Percentiles rank a stretch among this genome's conserved stretches.
Evolutionary conservation across 1,284 basidiomycete species (phyloP).

Genomic region (Lentinula novae-zelandiae): DNA sequence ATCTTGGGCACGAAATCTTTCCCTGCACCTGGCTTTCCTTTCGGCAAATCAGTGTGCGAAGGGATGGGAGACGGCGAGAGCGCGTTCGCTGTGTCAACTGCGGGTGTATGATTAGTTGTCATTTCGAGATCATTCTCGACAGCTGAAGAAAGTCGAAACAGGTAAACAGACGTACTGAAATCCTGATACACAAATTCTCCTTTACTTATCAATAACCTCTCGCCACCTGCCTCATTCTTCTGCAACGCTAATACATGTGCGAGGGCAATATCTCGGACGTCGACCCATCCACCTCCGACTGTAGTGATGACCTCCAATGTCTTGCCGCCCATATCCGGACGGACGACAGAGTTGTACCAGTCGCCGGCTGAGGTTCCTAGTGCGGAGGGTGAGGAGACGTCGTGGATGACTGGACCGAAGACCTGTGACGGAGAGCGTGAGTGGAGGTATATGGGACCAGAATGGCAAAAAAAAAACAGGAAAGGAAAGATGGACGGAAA

Average conservation of each 20-base stretch:
- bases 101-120: not conserved
- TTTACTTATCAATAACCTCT: constrained; percentile 43
- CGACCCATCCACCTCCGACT: constrained; percentile 35
- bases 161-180: constrained; percentile 22
- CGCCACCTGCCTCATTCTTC: constrained; percentile 41
- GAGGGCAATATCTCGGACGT: constrained; percentile 56
- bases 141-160: not conserved
- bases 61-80: constrained; percentile 23
- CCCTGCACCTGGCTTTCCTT: constrained; percentile 26
- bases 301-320: constrained; percentile 13
- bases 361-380: constrained; percentile 26
- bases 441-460: not conserved
- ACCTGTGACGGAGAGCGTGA: constrained; percentile 14
- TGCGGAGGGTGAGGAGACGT: constrained; percentile 17
- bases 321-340: constrained; percentile 13
- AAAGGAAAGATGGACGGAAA: not conserved
- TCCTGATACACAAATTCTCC: constrained; percentile 28
- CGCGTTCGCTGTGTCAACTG: constrained; percentile 29
- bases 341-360: constrained; percentile 23
- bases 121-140: not conserved
- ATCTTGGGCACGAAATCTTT: constrained; percentile 21
- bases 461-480: not conserved
- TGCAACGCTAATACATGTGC: constrained; percentile 49
- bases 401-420: constrained; percentile 32
- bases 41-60: constrained; percentile 21